Percentiles rank a stretch among this genome's conserved stretches.
These are phyloP conservation scores for Ogataea ganodermae DNA, from an alignment of 805 yeast species.

Conservation along the genomic window DNA sequence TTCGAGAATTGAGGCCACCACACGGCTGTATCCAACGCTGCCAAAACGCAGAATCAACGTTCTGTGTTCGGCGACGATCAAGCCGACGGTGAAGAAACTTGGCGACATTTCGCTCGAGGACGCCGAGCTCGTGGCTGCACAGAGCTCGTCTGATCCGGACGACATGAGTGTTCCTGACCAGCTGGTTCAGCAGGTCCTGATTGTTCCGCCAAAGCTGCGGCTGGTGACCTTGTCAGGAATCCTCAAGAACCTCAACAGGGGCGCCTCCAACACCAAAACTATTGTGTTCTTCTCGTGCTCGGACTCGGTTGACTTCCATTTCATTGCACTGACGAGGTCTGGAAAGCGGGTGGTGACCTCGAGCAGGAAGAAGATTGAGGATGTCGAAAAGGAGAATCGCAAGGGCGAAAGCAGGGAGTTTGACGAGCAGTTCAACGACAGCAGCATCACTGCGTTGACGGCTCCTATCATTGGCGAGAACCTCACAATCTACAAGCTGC, in stretches of 20 bases:
- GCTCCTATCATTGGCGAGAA: constrained; percentile 53
- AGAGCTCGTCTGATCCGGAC: constrained; percentile 21
- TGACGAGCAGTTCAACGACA: constrained; percentile 16
- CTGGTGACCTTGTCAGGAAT: constrained; percentile 76
- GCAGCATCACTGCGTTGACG: constrained; percentile 45
- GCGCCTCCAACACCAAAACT: constrained; percentile 45
- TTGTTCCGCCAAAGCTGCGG: constrained; percentile 90
- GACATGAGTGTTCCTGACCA: constrained; percentile 79
- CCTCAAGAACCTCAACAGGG: constrained; percentile 51
- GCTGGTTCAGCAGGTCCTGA: constrained; percentile 72
- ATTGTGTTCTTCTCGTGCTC: constrained; percentile 92
- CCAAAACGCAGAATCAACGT: constrained; percentile 76
- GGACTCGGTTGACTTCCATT: constrained; percentile 95
- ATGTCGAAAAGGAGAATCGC: not conserved
- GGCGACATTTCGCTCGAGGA: constrained; percentile 75
- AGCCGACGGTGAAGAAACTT: constrained; percentile 73
- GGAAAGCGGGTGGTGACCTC: constrained; percentile 40
- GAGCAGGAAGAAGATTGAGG: constrained; percentile 29
- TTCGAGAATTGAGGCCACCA: constrained; percentile 39
- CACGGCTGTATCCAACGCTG: constrained; percentile 50
- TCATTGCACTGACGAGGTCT: constrained; percentile 64
- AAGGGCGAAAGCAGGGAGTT: constrained; percentile 10
- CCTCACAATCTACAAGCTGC: constrained; percentile 64
- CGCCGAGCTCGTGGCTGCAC: constrained; percentile 65
- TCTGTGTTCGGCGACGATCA: constrained; percentile 93